A percentile compares a stretch with the other conserved stretches of the same genome.
Conservation (phyloP, 257 asterid genomes). For the Haberlea rhodopensis region DNA sequence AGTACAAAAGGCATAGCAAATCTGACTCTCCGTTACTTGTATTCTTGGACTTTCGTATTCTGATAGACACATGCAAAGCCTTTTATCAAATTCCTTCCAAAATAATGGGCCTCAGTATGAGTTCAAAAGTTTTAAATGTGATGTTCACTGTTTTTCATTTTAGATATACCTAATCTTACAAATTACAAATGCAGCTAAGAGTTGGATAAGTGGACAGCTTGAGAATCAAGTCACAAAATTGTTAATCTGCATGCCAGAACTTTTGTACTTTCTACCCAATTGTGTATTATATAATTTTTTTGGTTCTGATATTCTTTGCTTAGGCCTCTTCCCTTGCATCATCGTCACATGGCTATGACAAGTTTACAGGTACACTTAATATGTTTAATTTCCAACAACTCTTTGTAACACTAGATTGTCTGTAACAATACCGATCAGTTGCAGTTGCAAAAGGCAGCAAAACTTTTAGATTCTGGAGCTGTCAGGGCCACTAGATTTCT, state of each 20-base stretch:
- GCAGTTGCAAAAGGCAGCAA: conserved; percentile 97
- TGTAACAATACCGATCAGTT: conserved; percentile 25
- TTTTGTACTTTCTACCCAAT: conserved; percentile 11
- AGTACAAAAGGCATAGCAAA: neutral
- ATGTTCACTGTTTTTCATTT: conserved; percentile 7
- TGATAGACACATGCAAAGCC: neutral
- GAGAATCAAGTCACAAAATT: conserved; percentile 10
- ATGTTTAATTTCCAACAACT: conserved; percentile 10
- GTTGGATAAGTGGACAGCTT: conserved; percentile 6
- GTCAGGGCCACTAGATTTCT: conserved; percentile 96
- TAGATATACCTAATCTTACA: conserved; percentile 8
- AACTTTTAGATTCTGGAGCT: conserved; percentile 88
- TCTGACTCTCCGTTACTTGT: neutral
- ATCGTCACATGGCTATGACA: conserved; percentile 85
- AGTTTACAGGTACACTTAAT: conserved; percentile 66
- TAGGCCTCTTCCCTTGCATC: conserved; percentile 98
- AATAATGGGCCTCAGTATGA: neutral
- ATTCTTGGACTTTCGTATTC: neutral
- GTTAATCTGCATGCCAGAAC: conserved; percentile 17
- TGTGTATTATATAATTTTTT: conserved; percentile 15
- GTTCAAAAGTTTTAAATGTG: conserved; percentile 11
- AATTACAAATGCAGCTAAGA: conserved; percentile 2
- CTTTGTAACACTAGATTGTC: conserved; percentile 18
- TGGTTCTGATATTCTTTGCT: conserved; percentile 31
- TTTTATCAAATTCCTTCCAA: conserved; percentile 13